Evolutionary conservation across 495 filamentous ascomycete genomes (phyloP), one percentile per base, ranked within the genome.

Genomic region (Zalerion maritima): DNA sequence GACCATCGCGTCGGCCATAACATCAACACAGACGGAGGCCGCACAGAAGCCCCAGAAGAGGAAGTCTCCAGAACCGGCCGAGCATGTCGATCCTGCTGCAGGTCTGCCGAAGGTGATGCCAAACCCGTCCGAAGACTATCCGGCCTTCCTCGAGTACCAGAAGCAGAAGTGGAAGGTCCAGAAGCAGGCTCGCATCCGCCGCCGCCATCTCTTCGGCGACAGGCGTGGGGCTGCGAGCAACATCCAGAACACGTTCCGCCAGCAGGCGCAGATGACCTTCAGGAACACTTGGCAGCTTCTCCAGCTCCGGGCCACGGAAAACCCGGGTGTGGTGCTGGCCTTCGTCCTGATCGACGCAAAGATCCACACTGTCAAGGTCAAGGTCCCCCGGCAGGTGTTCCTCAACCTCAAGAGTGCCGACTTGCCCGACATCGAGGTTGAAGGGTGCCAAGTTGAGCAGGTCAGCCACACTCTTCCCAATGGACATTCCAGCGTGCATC

Each of bases 101-200:
- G 73, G 64, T 33, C 68, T 99, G 3, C 89, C 89, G 0, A 67
- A 78, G 19, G 67, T 64, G 28, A 94, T 94, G 81, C 91, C 89
- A 12, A 68, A 64, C 6, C 82, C 86, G 14, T 75, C 72, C 0
- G 75, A 89, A 23, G 82, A 99, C 52, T 99, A 99, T 35, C 55
- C 67, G 14, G 83, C 72, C 0, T 99, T 93, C 60, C 55, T 99
- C 26, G 67, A 78, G 47, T 99, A 99, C 44, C 89, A 99, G 46
- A 99, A 99, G 54, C 72, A 84, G 55, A 99, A 99, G 50, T 99
- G 89, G 89, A 94, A 84, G 55, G 80, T 99, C 16, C 89, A 99
- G 49, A 91, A 82, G 45, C 81, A 93, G 51, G 86, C 89, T 22
- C 71, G 87, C 22, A 67, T 77, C 42, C 78, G 89, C 7, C 70